These are phyloP conservation scores for Neonectria coccinea DNA, from an alignment of 2,329 filamentous ascomycete species.

Conservation along the genomic window DNA sequence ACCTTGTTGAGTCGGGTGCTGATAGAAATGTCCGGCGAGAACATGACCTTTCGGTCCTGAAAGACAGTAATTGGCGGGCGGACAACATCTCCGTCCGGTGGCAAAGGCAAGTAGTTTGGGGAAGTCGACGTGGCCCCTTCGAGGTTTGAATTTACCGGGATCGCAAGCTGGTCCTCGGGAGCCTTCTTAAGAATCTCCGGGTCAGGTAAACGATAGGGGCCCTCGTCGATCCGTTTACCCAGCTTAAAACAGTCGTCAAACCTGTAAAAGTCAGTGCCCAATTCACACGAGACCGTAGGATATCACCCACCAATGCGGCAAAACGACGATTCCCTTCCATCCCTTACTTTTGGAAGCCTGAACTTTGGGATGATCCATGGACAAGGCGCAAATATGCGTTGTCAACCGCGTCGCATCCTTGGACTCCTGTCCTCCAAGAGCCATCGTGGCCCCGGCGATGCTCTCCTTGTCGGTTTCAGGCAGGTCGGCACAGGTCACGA, in stretches of 20 bases:
- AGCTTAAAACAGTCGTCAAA: conserved; percentile 97
- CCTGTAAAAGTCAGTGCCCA: conserved; percentile 60
- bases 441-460: conserved; percentile 88
- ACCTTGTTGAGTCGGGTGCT: conserved; percentile 73
- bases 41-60: conserved; percentile 78
- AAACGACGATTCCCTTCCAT: conserved; percentile 81
- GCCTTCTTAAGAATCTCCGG: conserved; percentile 80
- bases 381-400: conserved; percentile 90
- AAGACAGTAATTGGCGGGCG: conserved; percentile 78
- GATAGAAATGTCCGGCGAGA: conserved; percentile 80
- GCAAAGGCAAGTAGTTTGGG: conserved; percentile 57
- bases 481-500: conserved; percentile 85
- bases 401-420: conserved; percentile 77
- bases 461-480: conserved; percentile 90
- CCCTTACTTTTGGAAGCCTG: conserved; percentile 71
- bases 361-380: conserved; percentile 79
- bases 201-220: conserved; percentile 86
- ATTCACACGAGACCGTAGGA: neutral
- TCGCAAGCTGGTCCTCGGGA: conserved; percentile 66
- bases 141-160: conserved; percentile 70
- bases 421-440: conserved; percentile 86
- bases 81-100: conserved; percentile 55
- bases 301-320: conserved; percentile 84
- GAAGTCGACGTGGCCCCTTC: conserved; percentile 72
- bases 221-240: conserved; percentile 89